phyloP scores from a whole-genome alignment of 2,329 filamentous ascomycete species.

The Cercospora sojina region DNA sequence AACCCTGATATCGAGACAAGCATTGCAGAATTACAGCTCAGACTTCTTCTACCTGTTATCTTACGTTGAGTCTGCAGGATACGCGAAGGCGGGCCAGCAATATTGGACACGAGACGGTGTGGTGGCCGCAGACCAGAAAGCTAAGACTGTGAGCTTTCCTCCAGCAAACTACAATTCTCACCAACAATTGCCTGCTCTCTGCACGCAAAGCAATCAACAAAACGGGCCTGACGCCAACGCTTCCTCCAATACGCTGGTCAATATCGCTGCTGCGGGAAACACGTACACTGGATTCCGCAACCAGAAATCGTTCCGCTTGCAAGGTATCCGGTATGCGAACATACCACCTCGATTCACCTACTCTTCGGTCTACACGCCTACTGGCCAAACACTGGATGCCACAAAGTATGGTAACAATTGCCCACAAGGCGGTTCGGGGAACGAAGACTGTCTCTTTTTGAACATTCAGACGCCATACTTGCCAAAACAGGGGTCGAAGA shows the following conservation, averaged over 20 bases:
- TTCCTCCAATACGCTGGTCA: constrained; percentile 42
- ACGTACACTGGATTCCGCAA: constrained; percentile 54
- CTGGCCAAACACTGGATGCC: constrained; percentile 48
- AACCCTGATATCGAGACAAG: constrained; percentile 45
- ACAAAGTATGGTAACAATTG: constrained; percentile 50
- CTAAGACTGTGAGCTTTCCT: constrained; percentile 8
- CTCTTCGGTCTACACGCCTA: constrained; percentile 48
- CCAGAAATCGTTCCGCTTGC: constrained; percentile 53
- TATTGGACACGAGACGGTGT: constrained; percentile 47
- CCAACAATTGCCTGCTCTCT: constrained; percentile 48
- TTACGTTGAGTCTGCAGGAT: constrained; percentile 48
- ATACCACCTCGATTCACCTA: constrained; percentile 48
- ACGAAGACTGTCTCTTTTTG: constrained; percentile 52
- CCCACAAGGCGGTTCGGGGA: constrained; percentile 36
- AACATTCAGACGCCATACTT: constrained; percentile 51
- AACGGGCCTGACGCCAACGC: constrained; percentile 39
- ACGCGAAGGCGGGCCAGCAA: constrained; percentile 38
- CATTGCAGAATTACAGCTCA: constrained; percentile 44
- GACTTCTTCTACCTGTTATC: constrained; percentile 50
- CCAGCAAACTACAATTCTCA: neutral
- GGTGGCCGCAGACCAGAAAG: constrained; percentile 36
- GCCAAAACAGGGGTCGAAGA: constrained; percentile 42
- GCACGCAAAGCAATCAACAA: constrained; percentile 49
- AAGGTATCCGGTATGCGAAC: constrained; percentile 49
- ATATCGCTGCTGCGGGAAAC: constrained; percentile 46